Evolutionary conservation across 2,329 filamentous ascomycete species (phyloP).

Genomic region (Mollisiaceae sp.): DNA sequence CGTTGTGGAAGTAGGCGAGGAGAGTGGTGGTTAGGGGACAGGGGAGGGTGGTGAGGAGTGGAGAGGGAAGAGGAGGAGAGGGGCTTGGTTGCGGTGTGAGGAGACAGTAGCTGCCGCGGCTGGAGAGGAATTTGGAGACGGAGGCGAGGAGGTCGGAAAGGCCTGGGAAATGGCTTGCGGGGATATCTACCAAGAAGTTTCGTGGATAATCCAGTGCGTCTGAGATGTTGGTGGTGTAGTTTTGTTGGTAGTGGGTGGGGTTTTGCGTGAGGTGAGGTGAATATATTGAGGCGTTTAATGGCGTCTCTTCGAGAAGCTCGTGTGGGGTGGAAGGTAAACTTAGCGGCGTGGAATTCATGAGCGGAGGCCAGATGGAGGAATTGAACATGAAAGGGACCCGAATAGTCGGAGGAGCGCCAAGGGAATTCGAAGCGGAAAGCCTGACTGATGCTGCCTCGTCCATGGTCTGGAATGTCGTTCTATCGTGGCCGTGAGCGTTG

Average conservation of each 20-base stretch:
- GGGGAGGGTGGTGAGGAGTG: constrained; percentile 28
- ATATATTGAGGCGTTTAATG: no score
- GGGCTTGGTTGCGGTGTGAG: no score
- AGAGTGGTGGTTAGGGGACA: constrained; percentile 33
- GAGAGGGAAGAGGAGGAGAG: constrained; percentile 13
- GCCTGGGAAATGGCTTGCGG: no score
- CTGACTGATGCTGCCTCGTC: background rate
- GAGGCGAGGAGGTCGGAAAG: background rate
- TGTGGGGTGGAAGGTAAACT: background rate
- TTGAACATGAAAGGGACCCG: background rate
- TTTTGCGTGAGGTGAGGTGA: background rate
- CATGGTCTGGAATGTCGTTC: background rate
- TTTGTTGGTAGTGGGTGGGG: no score
- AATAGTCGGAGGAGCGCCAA: background rate
- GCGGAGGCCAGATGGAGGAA: background rate
- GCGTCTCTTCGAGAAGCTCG: background rate
- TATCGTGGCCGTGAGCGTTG: background rate
- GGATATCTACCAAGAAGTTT: no score
- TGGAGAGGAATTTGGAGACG: background rate
- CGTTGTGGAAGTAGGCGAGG: constrained; percentile 38
- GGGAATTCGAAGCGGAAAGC: background rate
- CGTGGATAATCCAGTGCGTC: no score
- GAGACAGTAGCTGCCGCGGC: background rate
- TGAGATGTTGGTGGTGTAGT: no score
- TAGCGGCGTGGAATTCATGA: background rate